Conservation (phyloP, 768 basidiomycete genomes). For the Myochromella boudieri region DNA sequence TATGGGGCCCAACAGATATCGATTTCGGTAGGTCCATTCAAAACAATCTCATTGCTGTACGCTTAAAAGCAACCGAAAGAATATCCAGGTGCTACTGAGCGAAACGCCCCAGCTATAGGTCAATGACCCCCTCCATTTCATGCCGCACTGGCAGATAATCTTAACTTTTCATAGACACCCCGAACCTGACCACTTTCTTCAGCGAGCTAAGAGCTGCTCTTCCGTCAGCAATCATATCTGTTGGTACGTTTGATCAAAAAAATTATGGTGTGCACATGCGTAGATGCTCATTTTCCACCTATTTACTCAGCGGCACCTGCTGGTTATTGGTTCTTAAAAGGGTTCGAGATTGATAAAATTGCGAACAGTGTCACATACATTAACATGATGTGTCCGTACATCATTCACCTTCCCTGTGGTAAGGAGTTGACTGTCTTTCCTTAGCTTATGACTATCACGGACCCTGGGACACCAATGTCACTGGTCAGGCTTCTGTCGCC, state of each 20-base stretch:
- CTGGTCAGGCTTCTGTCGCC: slow-evolving; percentile 17
- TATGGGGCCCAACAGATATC: slow-evolving; percentile 13
- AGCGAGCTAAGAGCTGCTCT: slow-evolving; percentile 16
- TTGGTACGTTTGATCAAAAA: no score
- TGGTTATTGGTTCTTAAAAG: slow-evolving; percentile 2
- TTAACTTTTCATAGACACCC: no score
- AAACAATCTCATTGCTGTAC: not conserved
- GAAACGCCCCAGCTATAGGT: slow-evolving; percentile 15
- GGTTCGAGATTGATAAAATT: slow-evolving; percentile 25
- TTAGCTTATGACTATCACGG: slow-evolving; percentile 23
- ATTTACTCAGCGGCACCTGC: not conserved
- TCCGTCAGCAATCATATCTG: slow-evolving; percentile 11
- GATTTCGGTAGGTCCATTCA: slow-evolving; percentile 18
- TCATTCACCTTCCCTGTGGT: not conserved
- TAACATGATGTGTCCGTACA: slow-evolving; percentile 23
- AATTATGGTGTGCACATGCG: no score
- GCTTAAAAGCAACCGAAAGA: not conserved
- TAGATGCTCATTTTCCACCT: no score
- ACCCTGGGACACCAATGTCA: slow-evolving; percentile 22
- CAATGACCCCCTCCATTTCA: not conserved
- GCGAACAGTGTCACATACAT: slow-evolving; percentile 14
- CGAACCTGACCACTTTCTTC: slow-evolving; percentile 19
- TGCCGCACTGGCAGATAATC: not conserved
- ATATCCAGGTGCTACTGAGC: slow-evolving; percentile 19
- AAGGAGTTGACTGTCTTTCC: not conserved